Evolutionary conservation across 768 basidiomycete species (phyloP), one percentile per base, ranked within the genome.

Genomic region (Kwoniella newhampshirensis): DNA sequence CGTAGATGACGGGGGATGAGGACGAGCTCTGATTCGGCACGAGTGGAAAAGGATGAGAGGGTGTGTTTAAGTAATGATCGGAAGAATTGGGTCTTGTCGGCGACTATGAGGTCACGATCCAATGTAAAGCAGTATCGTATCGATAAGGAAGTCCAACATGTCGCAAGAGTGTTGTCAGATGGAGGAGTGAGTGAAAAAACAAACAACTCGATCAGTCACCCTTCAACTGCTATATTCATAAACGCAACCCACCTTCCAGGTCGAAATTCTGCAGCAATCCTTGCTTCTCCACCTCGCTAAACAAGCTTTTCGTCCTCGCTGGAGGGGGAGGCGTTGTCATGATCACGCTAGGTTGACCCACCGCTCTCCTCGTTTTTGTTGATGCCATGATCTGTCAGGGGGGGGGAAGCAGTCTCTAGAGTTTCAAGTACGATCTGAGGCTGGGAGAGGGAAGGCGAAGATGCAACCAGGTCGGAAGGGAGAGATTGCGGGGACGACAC

Each of bases 221-320:
- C n/a, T 35, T 11, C 21, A 4, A 36, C n/a, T n/a, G 36, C 36
- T 9, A 9, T 9, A 37, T n/a, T 9, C 36, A 7, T 20, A 13
- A 5, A 30, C 25, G 53, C 17, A 43, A 71, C 74, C 28, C 48
- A 75, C 76, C 67, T 61, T 77, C 76, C 0, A 76, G 64, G 53
- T 77, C 76, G 50, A 76, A 73, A 59, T 77, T 76, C 3, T 74
- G 71, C 28, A 77, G 53, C 46, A 76, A 40, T 7, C 53, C 59
- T 50, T 70, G 52, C 62, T 76, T 76, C 63, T 74, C 66, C 2
- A 51, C 57, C 36, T 45, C 56, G 26, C 53, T 57, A 44, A 63
- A 70, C 43, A 36, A 46, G 20, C 47, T 40, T 11, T 46, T 51
- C 2, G 45, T 30, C 32, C 62, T 59, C 12, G 23, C 41, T 23